Conservation (phyloP, 805 yeast genomes). For the Candida silvicultrix region DNA sequence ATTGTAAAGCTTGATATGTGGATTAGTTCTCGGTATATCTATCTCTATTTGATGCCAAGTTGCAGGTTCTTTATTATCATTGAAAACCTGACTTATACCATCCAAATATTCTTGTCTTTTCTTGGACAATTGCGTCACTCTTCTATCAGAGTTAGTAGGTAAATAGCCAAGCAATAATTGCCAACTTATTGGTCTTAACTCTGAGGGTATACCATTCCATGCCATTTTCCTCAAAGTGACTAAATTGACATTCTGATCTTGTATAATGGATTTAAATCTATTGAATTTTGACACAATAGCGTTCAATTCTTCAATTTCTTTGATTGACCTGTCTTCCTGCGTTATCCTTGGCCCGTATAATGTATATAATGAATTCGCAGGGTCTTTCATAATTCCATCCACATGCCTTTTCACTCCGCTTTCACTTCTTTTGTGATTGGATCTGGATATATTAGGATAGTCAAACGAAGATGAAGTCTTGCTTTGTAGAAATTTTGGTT, state of each 20-base stretch:
- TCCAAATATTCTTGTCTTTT: slow-evolving; percentile 83
- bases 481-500: slow-evolving; percentile 25
- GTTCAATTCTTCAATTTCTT: slow-evolving; percentile 49
- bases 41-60: slow-evolving; percentile 95
- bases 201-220: slow-evolving; percentile 92
- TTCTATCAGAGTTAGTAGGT: slow-evolving; percentile 77
- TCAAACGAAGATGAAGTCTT: slow-evolving; percentile 14
- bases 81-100: slow-evolving; percentile 63
- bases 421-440: slow-evolving; percentile 14
- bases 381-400: slow-evolving; percentile 21
- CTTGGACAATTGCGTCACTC: slow-evolving; percentile 60
- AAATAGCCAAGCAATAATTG: slow-evolving; percentile 83
- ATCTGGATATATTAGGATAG: slow-evolving; percentile 21
- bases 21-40: slow-evolving; percentile 93
- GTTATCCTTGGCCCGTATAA: slow-evolving; percentile 36
- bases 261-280: slow-evolving; percentile 60
- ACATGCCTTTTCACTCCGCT: slow-evolving; percentile 16
- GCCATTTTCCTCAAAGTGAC: slow-evolving; percentile 69
- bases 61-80: slow-evolving; percentile 55
- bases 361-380: slow-evolving; percentile 29
- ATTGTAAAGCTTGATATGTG: slow-evolving; percentile 69
- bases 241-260: slow-evolving; percentile 48
- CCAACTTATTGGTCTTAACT: slow-evolving; percentile 82
- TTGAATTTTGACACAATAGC: slow-evolving; percentile 55
- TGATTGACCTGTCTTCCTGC: slow-evolving; percentile 29